These are phyloP conservation scores for Acacia concinna DNA, from an alignment of 331 rosid genomes.

Conservation along the genomic window DNA sequence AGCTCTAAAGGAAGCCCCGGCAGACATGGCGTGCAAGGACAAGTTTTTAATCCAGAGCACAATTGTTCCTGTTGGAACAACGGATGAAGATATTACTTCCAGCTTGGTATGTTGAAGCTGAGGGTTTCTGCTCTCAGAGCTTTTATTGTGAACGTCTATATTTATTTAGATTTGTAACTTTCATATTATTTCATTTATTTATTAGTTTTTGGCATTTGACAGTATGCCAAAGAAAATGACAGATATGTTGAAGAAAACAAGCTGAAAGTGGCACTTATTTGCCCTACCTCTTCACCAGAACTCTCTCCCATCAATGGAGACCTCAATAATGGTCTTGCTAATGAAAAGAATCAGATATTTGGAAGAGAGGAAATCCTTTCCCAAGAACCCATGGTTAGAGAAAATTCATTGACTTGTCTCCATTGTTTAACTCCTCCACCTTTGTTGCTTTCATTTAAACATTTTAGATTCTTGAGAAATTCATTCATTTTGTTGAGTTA, in stretches of 20 bases:
- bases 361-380: conserved; percentile 38
- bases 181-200: neutral
- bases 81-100: conserved; percentile 66
- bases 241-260: conserved; percentile 74
- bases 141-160: conserved; percentile 26
- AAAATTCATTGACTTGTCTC: conserved; percentile 29
- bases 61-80: conserved; percentile 58
- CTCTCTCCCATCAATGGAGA: conserved; percentile 58
- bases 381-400: conserved; percentile 54
- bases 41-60: conserved; percentile 89
- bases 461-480: conserved; percentile 27
- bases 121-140: conserved; percentile 13
- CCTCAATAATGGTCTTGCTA: conserved; percentile 44
- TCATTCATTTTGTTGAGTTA: conserved; percentile 23
- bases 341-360: conserved; percentile 43
- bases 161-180: conserved; percentile 16
- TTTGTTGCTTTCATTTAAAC: conserved; percentile 22
- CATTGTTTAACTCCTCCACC: conserved; percentile 6
- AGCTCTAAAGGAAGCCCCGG: conserved; percentile 56
- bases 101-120: conserved; percentile 60
- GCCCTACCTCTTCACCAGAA: conserved; percentile 63
- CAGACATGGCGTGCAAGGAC: conserved; percentile 78
- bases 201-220: conserved; percentile 25
- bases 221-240: conserved; percentile 71
- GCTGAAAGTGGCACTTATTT: conserved; percentile 66